A percentile compares a stretch with the other conserved stretches of the same genome.
These are phyloP conservation scores for Evansstolkia leycettana DNA, from an alignment of 495 filamentous ascomycete genomes.

Conservation along the genomic window DNA sequence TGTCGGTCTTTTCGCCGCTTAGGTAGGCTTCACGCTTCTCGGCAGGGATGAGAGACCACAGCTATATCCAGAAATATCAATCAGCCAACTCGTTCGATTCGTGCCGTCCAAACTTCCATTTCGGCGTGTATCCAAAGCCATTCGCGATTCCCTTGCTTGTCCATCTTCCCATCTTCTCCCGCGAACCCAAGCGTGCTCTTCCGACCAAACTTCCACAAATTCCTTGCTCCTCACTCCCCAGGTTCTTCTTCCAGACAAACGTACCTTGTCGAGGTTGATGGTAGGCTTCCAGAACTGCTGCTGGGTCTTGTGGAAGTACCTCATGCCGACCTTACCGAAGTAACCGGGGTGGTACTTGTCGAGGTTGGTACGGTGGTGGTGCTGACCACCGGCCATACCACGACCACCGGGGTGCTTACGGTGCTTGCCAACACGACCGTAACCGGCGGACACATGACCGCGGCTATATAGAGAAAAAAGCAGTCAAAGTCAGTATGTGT, in stretches of 20 bases:
- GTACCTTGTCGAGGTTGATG: conserved; percentile 85
- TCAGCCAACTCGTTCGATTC: conserved; percentile 8
- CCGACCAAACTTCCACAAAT: not conserved
- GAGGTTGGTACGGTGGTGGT: conserved; percentile 90
- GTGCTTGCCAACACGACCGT: conserved; percentile 89
- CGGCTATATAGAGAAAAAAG: conserved; percentile 40
- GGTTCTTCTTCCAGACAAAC: conserved; percentile 10
- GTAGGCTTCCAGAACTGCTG: conserved; percentile 89
- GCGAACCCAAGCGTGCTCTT: not conserved
- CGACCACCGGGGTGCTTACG: conserved; percentile 89
- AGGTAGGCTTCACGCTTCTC: conserved; percentile 80
- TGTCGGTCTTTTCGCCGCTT: conserved; percentile 58
- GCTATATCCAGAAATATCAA: conserved; percentile 30
- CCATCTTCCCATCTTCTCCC: conserved; percentile 1
- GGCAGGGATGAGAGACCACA: conserved; percentile 70
- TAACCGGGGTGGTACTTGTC: conserved; percentile 95
- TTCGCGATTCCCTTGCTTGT: not conserved
- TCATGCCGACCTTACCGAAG: conserved; percentile 97
- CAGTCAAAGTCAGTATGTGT: conserved; percentile 8
- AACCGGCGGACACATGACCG: conserved; percentile 88
- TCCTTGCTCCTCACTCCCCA: not conserved
- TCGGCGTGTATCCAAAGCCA: no score
- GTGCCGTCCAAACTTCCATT: not conserved
- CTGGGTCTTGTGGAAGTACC: conserved; percentile 81
- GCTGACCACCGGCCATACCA: conserved; percentile 89